Conservation (phyloP, 2,329 filamentous ascomycete genomes). For the Aspergillus ibericus region DNA sequence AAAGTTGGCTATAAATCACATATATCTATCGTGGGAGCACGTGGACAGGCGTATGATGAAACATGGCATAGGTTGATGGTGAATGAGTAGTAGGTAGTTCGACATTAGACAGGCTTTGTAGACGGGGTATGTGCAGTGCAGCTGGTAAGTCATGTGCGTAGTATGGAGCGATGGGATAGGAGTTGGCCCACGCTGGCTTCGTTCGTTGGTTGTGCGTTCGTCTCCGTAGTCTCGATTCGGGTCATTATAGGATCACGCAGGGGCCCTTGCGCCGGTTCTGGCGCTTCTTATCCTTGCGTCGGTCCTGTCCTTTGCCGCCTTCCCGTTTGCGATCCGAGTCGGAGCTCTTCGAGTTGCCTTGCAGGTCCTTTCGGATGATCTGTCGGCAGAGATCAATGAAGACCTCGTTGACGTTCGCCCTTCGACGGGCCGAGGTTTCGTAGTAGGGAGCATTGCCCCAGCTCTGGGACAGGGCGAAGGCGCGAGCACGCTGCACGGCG, state of each 20-base stretch:
- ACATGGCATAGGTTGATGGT: slow-evolving; percentile 9
- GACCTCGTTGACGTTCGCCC: slow-evolving; percentile 86
- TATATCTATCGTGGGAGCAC: slow-evolving; percentile 29
- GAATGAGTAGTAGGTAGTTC: slow-evolving; percentile 23
- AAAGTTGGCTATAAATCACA: slow-evolving; percentile 28
- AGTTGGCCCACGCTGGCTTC: neutral
- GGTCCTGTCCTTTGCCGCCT: slow-evolving; percentile 33
- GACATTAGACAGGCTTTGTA: slow-evolving; percentile 17
- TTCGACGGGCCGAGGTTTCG: slow-evolving; percentile 78
- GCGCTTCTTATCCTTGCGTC: slow-evolving; percentile 34
- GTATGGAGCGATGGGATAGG: slow-evolving; percentile 1
- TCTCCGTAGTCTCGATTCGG: neutral
- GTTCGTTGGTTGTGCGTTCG: neutral
- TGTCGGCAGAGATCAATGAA: slow-evolving; percentile 83
- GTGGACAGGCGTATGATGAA: slow-evolving; percentile 21
- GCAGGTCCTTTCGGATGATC: slow-evolving; percentile 70
- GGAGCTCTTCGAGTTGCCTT: slow-evolving; percentile 35
- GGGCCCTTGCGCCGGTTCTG: slow-evolving; percentile 36
- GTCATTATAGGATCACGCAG: slow-evolving; percentile 40
- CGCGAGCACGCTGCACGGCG: slow-evolving; percentile 72
- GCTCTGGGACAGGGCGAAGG: slow-evolving; percentile 79
- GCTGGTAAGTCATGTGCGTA: slow-evolving; percentile 11
- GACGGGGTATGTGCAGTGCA: slow-evolving; percentile 18
- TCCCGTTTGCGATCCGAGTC: slow-evolving; percentile 37
- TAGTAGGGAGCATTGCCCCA: slow-evolving; percentile 90